Base-by-base conservation (phyloP, 2,329 filamentous ascomycete species). In the Lachnellula subtilissima region DNA sequence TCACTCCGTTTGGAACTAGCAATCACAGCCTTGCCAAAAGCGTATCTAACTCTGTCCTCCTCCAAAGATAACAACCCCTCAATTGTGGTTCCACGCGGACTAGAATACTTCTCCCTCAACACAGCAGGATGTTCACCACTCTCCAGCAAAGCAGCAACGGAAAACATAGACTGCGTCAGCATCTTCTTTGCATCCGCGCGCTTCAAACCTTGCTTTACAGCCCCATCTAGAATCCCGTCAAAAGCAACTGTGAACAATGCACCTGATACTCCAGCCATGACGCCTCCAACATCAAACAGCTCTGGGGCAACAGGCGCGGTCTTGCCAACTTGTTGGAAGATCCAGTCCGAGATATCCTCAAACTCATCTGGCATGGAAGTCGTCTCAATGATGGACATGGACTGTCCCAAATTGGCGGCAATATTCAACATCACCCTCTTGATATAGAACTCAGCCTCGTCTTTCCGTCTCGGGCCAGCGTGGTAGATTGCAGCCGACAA, bases 341-440 rank as follows among this genome's bases (percentile, higher is more conserved):
- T 87, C 84, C 88, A 92, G 28, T 82, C 83, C 12, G 90, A 81
- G 7, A 92, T 78, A 58, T 70, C 74, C 57, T 81, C 74, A 43
- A 79, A 79, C n/a, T 77, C 72, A 2, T 76, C 68, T 5, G 80
- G 76, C 23, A 89, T 75, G 2, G 83, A 78, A 12, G 51, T 59
- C 14, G 56, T 59, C 39, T 69, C 65, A 62, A 96, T 86, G 52
- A 94, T 84, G 1, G 87, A 92, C 87, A 94, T 94, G 63, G 83
- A 86, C 71, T 95, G 85, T 40, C 90, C 77, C 55, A 94, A 86
- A 50, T 89, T 79, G 22, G 86, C 86, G 9, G 90, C 90, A 0
- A 89, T 91, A 75, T 95, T 96, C 64, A 89, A 89, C 83, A 95
- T 91, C 53, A 87, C 89, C 39, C 90, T 80, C 14, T 94, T 85